Percentiles rank a stretch among this genome's conserved stretches.
phyloP scores from a whole-genome alignment of 2,329 filamentous ascomycete genomes.

The Aureobasidium sp. region DNA sequence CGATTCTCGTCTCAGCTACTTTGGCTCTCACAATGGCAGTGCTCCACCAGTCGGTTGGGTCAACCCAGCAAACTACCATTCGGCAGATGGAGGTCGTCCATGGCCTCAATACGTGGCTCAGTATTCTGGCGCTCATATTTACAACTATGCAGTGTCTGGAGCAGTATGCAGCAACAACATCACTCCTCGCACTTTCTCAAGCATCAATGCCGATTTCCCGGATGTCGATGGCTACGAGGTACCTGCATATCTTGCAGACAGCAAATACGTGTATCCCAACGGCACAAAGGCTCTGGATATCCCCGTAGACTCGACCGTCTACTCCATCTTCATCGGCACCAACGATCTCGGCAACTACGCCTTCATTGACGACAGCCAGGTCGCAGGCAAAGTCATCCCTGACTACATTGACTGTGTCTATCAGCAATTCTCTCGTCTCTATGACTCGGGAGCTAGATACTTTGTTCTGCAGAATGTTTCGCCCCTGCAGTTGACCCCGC shows the following conservation, averaged over 20 bases:
- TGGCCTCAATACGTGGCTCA: slow-evolving; percentile 63
- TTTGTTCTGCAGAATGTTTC: slow-evolving; percentile 66
- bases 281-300: slow-evolving; percentile 37
- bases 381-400: slow-evolving; percentile 51
- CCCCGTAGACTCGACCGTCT: slow-evolving; percentile 56
- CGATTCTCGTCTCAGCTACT: slow-evolving; percentile 59
- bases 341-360: slow-evolving; percentile 65
- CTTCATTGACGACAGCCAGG: slow-evolving; percentile 60
- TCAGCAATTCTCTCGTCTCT: slow-evolving; percentile 54
- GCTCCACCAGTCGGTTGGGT: slow-evolving; percentile 57
- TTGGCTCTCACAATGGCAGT: slow-evolving; percentile 49
- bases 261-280: slow-evolving; percentile 26
- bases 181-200: slow-evolving; percentile 47
- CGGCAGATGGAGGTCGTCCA: slow-evolving; percentile 57
- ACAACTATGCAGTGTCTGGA: slow-evolving; percentile 66
- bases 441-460: slow-evolving; percentile 58
- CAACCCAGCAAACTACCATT: slow-evolving; percentile 39
- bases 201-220: slow-evolving; percentile 52
- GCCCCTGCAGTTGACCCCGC: slow-evolving; percentile 59
- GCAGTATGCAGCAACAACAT: slow-evolving; percentile 66
- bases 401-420: slow-evolving; percentile 65
- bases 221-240: slow-evolving; percentile 43
- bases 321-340: slow-evolving; percentile 73
- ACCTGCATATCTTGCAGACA: slow-evolving; percentile 42
- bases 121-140: slow-evolving; percentile 48